phyloP scores from a whole-genome alignment of 805 yeast species.

The Wickerhamomyces silvicola region DNA sequence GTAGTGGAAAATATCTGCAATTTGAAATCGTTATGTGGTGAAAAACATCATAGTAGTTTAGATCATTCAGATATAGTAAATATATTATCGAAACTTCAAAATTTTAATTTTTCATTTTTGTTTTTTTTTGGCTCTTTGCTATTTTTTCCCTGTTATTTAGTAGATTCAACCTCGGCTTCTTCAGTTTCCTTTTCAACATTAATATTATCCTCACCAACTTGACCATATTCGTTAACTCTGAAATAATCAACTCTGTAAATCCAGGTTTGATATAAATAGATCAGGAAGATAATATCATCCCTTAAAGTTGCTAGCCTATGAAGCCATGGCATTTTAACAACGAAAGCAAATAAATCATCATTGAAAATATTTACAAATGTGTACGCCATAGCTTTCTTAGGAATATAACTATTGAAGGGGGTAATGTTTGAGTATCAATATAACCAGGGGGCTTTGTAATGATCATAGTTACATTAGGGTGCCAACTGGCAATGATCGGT shows the following conservation, averaged over 20 bases:
- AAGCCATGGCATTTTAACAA: constrained; percentile 36
- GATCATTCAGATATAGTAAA: too few species aligned
- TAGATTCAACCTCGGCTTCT: neutral
- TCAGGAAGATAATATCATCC: constrained; percentile 35
- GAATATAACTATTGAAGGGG: constrained; percentile 26
- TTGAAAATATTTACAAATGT: constrained; percentile 35
- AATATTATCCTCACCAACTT: constrained; percentile 24
- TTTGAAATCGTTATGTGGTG: too few species aligned
- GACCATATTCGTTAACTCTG: constrained; percentile 33
- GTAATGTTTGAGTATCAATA: constrained; percentile 14
- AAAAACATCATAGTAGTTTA: too few species aligned
- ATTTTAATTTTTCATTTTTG: neutral
- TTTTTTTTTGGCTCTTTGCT: constrained; percentile 4
- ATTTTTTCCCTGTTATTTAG: constrained; percentile 4
- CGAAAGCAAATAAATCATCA: constrained; percentile 35
- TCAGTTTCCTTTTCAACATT: constrained; percentile 21
- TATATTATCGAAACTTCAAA: too few species aligned
- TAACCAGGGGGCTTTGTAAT: constrained; percentile 19
- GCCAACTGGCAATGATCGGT: constrained; percentile 26
- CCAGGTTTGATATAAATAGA: constrained; percentile 35
- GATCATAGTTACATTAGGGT: constrained; percentile 30
- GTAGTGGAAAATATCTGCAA: too few species aligned
- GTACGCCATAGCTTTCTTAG: constrained; percentile 34
- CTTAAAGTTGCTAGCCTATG: constrained; percentile 35
- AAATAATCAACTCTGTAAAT: constrained; percentile 33